Evolutionary conservation across 2,329 filamentous ascomycete genomes (phyloP), one percentile per base, ranked within the genome.

Genomic region (Diplodia mutila): DNA sequence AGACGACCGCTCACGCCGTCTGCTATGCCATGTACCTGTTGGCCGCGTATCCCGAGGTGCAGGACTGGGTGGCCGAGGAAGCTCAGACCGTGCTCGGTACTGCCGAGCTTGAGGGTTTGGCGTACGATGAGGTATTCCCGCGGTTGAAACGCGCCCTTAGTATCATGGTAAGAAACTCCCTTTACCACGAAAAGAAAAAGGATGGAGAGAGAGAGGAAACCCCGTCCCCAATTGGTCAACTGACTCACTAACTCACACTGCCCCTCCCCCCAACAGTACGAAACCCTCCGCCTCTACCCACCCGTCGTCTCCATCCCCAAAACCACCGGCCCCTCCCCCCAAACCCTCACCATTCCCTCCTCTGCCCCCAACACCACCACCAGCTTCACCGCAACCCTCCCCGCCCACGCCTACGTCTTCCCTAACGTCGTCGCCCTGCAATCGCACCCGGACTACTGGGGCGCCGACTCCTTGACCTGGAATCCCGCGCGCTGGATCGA

Each of bases 31-130:
- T 86, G n/a, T 77, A 79, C 1, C 73, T 85, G 4, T 76, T 87
- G 0, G 80, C 83, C 1, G 72, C 78, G 1, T 75, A 84, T 67
- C 82, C 83, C 0, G 72, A 83, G 63, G 82, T 81, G 75, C 85
- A 87, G 72, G 78, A 80, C 3, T 87, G 85, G 84, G 71, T 87
- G 3, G 74, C 75, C 9, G 83, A 83, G 65, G 86, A 87, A 70
- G 75, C 86, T 42, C 74, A 80, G 54, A 54, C 71, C 1, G 73
- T 85, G 7, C 71, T 73, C 3, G 49, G 39, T 65, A 9, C 57
- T 51, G 34, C 48, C 48, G 34, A 42, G 48, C 29, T 29, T 2
- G 74, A 73, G 2, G 5, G 12, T 29, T 51, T 66, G 9, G 4
- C 39, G 5, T 66, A 66, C 53, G 42, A 77, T 2, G 73, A 77